Evolutionary conservation across 495 filamentous ascomycete genomes (phyloP), one percentile per base, ranked within the genome.

Genomic region (Penicillium crystallinum): DNA sequence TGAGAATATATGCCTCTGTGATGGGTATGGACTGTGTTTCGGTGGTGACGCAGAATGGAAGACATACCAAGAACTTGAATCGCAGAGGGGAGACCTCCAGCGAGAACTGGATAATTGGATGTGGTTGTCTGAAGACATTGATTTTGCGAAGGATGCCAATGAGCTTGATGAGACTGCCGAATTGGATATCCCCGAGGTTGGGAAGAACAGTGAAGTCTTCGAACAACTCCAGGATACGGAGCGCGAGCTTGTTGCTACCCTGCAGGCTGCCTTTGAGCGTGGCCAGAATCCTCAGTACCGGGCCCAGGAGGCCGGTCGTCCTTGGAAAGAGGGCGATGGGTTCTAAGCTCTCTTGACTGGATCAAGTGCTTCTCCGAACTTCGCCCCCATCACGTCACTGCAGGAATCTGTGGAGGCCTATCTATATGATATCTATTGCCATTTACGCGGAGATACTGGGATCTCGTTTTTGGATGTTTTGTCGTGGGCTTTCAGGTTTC

Each of bases 21-120:
- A 89, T 52, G 85, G 81, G 15, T 92, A 83, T 44, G 87, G 88
- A 0, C 71, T 84, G n/a, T 92, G 88, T 58, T 92, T 91, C 57
- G 87, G 82, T 5, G 77, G 79, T 1, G 73, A 79, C 17, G 66
- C 73, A 0, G 64, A 77, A 48, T 87, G 76, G 37, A 59, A 76
- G 8, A 57, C 61, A 0, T 89, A 73, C 52, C 65, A 75, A 14
- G 66, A 70, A 23, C 44, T 75, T 30, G 64, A 72, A 30, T 56
- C 65, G 6, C 55, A 73, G 51, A 71, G 71, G 41, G 40, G 69
- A 4, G 58, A 76, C 18, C 56, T 78, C 17, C 69, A 81, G 41
- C 54, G 75, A 14, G 75, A 81, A 37, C 39, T 86, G 41, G 57
- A 67, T n/a, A 62, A 74, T 3, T 82, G 72, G 77, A 46, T 66